These are phyloP conservation scores for Boletus holoroseus DNA, from an alignment of 1,284 basidiomycete genomes.

Conservation along the genomic window DNA sequence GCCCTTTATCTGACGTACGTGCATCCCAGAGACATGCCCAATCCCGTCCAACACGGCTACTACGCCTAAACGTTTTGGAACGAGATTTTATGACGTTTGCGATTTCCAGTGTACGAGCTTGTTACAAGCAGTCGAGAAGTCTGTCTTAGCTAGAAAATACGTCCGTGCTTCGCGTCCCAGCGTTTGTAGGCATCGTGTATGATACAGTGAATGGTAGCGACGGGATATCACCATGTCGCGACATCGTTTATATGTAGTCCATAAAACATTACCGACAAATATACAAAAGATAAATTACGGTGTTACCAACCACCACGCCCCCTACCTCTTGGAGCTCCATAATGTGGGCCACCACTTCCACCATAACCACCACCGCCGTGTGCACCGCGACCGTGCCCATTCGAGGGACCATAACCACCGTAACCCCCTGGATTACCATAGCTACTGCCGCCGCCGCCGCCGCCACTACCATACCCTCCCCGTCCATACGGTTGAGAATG, in stretches of 20 bases:
- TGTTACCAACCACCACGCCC: slow-evolving; percentile 39
- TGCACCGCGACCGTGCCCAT: slow-evolving; percentile 47
- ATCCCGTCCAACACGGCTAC: slow-evolving; percentile 23
- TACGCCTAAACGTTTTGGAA: slow-evolving; percentile 19
- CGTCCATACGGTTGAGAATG: slow-evolving; percentile 27
- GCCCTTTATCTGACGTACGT: slow-evolving; percentile 55
- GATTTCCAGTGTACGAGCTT: background rate
- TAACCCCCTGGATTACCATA: slow-evolving; percentile 22
- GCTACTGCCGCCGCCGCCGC: slow-evolving; percentile 10
- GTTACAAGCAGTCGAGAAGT: background rate
- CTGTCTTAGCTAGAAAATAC: slow-evolving; percentile 3
- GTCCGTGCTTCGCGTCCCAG: background rate
- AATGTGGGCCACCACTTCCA: slow-evolving; percentile 19
- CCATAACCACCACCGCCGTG: slow-evolving; percentile 23
- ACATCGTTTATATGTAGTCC: background rate
- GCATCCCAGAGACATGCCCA: slow-evolving; percentile 31
- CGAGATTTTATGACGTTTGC: background rate
- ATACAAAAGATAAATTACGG: slow-evolving; percentile 35
- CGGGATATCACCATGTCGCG: background rate
- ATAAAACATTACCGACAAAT: slow-evolving; percentile 11
- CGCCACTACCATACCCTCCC: slow-evolving; percentile 25
- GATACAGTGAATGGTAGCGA: slow-evolving; percentile 14
- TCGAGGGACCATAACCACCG: slow-evolving; percentile 37
- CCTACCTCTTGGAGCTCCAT: slow-evolving; percentile 33
- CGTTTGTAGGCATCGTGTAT: slow-evolving; percentile 21